Evolutionary conservation across 2,329 filamentous ascomycete genomes (phyloP).

Genomic region (Aspergillus melleus): DNA sequence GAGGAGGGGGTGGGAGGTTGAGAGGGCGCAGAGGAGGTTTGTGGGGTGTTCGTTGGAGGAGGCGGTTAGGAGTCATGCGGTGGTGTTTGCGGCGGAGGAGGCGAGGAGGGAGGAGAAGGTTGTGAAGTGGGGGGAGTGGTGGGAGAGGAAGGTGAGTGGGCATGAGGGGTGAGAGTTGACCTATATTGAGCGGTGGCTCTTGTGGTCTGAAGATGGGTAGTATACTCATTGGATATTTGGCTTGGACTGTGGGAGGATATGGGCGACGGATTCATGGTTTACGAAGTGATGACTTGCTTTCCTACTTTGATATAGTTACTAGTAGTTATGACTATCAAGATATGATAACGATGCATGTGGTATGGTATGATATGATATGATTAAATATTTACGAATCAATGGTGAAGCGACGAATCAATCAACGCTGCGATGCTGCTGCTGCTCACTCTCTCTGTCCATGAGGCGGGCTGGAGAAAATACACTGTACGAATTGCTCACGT

Average conservation of each 20-base stretch:
- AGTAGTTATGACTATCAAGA: too few relatives aligned
- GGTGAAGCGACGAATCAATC: background rate
- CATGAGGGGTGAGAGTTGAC: too few relatives aligned
- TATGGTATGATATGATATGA: background rate
- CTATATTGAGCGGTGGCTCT: too few relatives aligned
- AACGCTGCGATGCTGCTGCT: background rate
- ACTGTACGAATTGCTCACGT: background rate
- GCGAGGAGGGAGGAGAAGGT: conserved; percentile 69
- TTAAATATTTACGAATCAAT: background rate
- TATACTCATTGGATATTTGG: too few relatives aligned
- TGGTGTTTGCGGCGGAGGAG: conserved; percentile 93
- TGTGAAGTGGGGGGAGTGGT: conserved; percentile 76
- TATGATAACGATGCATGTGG: background rate
- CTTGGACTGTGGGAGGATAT: too few relatives aligned
- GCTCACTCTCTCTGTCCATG: background rate
- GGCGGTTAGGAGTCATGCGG: conserved; percentile 81
- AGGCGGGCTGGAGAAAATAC: background rate
- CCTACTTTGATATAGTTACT: background rate
- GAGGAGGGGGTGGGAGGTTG: conserved; percentile 64
- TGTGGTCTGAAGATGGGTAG: too few relatives aligned
- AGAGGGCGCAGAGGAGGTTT: conserved; percentile 70
- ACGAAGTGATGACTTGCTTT: background rate
- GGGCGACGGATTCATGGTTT: background rate
- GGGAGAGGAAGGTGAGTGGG: conserved; percentile 55
- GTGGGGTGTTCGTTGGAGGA: conserved; percentile 86